Evolutionary conservation across 2,329 filamentous ascomycete species (phyloP).

Genomic region (Colletotrichum sansevieriae): DNA sequence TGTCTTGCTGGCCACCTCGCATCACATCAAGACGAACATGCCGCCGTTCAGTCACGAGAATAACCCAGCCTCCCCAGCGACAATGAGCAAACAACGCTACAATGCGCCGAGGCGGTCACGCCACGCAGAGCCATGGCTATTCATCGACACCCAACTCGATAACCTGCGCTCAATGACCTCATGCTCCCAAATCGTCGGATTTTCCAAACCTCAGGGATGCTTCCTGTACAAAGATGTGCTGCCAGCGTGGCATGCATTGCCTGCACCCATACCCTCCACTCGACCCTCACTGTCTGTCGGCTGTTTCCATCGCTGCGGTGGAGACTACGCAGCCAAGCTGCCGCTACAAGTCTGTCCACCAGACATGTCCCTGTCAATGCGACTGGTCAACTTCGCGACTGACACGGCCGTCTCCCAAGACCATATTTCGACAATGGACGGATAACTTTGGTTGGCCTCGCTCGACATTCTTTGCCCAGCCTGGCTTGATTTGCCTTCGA

Average conservation of each 20-base stretch:
- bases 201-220: conserved; percentile 23
- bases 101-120: conserved; percentile 21
- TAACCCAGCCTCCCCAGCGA: conserved; percentile 14
- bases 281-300: conserved; percentile 35
- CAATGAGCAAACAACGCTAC: conserved; percentile 35
- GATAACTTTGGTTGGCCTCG: conserved; percentile 16
- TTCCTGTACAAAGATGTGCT: conserved; percentile 35
- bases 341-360: conserved; percentile 17
- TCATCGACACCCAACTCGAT: conserved; percentile 36
- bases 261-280: conserved; percentile 35
- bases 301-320: conserved; percentile 39
- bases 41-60: neutral
- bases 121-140: conserved; percentile 14
- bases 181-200: conserved; percentile 40
- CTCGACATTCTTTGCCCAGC: conserved; percentile 28
- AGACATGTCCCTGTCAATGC: conserved; percentile 13
- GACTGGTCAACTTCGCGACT: conserved; percentile 19
- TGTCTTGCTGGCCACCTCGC: neutral
- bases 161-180: conserved; percentile 38
- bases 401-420: conserved; percentile 16
- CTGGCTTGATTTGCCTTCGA: conserved; percentile 11
- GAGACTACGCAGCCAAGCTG: conserved; percentile 39
- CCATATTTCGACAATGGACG: conserved; percentile 8
- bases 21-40: neutral
- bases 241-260: conserved; percentile 43